phyloP scores from a whole-genome alignment of 1,139 yeast genomes.

The Pichia cactophila region DNA sequence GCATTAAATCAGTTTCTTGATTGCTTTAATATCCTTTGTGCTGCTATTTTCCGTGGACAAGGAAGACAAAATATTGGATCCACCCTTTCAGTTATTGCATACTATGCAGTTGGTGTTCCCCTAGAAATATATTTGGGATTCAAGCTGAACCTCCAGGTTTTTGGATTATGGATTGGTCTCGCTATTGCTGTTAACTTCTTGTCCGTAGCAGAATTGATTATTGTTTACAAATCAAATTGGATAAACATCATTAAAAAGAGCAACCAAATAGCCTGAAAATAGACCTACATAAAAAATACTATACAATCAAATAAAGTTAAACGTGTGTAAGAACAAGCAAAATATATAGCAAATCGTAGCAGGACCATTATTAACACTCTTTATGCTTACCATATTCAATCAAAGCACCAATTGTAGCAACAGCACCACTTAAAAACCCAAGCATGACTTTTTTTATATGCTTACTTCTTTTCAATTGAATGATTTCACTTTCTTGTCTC shows the following conservation, averaged over 20 bases:
- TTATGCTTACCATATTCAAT: neutral
- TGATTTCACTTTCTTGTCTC: constrained; percentile 1
- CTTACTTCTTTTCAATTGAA: neutral
- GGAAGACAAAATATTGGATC: constrained; percentile 85
- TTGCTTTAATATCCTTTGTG: constrained; percentile 72
- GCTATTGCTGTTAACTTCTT: constrained; percentile 67
- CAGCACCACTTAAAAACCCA: constrained; percentile 10
- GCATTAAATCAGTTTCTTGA: constrained; percentile 71
- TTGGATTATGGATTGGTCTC: constrained; percentile 82
- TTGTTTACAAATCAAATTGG: constrained; percentile 49
- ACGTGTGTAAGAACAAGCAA: neutral
- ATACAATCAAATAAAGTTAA: neutral
- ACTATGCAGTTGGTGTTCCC: constrained; percentile 64
- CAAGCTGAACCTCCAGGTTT: constrained; percentile 41
- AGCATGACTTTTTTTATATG: constrained; percentile 1
- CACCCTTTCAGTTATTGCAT: constrained; percentile 59
- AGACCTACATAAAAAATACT: neutral
- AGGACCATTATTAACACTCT: neutral
- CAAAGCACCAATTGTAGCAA: constrained; percentile 12
- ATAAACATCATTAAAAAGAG: constrained; percentile 32
- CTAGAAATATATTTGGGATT: constrained; percentile 60
- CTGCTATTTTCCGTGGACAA: constrained; percentile 79
- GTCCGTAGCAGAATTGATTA: constrained; percentile 50
- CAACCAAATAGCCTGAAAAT: constrained; percentile 14
- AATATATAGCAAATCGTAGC: neutral